Evolutionary conservation across 805 yeast genomes (phyloP).

Genomic region (Scheffersomyces amazonensis): DNA sequence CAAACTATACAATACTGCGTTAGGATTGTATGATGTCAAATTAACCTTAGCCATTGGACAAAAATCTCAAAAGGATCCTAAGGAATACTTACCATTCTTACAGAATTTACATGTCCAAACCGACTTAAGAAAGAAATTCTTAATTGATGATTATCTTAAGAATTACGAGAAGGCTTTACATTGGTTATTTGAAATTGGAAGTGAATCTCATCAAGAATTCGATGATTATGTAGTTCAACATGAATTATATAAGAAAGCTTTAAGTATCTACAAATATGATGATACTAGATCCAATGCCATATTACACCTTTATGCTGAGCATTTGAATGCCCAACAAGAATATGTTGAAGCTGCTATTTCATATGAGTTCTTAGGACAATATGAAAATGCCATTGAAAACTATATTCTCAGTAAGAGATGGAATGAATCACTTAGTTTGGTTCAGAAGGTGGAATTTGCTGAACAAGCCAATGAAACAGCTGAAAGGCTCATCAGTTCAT

Average conservation of each 20-base stretch:
- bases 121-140: slow-evolving; percentile 63
- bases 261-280: slow-evolving; percentile 59
- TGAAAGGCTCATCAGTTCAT: slow-evolving; percentile 54
- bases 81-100: slow-evolving; percentile 90
- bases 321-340: slow-evolving; percentile 52
- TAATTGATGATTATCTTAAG: slow-evolving; percentile 77
- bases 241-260: slow-evolving; percentile 65
- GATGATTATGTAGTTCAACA: slow-evolving; percentile 68
- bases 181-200: slow-evolving; percentile 54
- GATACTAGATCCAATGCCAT: slow-evolving; percentile 51
- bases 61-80: slow-evolving; percentile 96
- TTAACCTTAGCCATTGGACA: slow-evolving; percentile 85
- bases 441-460: slow-evolving; percentile 32
- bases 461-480: slow-evolving; percentile 26
- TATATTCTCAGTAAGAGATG: slow-evolving; percentile 72
- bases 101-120: slow-evolving; percentile 71
- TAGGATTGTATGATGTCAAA: slow-evolving; percentile 79
- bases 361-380: slow-evolving; percentile 64
- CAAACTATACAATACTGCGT: slow-evolving; percentile 70
- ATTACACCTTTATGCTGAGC: slow-evolving; percentile 59
- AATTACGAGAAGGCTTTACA: slow-evolving; percentile 65
- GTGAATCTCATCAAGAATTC: slow-evolving; percentile 48
- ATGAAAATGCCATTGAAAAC: slow-evolving; percentile 62
- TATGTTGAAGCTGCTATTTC: slow-evolving; percentile 77
- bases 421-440: slow-evolving; percentile 77